These are phyloP conservation scores for Phoenix dactylifera DNA, from an alignment of 176 grass and related monocot genomes.

Conservation along the genomic window DNA sequence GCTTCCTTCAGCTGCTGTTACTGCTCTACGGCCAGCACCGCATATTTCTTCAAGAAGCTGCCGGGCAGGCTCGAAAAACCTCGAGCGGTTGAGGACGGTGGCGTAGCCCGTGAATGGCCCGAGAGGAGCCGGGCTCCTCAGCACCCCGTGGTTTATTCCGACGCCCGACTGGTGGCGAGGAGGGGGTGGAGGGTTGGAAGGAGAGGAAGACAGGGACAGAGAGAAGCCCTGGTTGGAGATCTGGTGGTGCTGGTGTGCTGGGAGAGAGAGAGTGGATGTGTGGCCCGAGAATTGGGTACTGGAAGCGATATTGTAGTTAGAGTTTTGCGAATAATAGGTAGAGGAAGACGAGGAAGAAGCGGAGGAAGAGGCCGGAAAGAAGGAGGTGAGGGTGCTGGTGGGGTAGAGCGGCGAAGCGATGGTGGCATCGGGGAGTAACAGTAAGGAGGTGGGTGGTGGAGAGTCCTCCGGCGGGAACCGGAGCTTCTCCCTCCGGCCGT, in stretches of 20 bases:
- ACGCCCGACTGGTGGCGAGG: neutral
- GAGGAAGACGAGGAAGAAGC: neutral
- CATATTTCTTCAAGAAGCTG: no score
- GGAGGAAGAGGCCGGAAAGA: neutral
- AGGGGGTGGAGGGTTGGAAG: neutral
- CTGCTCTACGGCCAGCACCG: no score
- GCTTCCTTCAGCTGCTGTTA: no score
- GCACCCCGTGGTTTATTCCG: no score
- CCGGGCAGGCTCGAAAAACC: no score
- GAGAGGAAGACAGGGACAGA: constrained; percentile 26
- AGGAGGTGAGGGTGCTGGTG: neutral
- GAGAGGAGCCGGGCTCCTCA: no score
- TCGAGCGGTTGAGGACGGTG: no score
- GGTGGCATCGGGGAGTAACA: constrained; percentile 11
- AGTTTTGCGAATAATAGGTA: neutral
- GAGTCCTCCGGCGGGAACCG: constrained; percentile 59
- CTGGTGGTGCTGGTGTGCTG: neutral
- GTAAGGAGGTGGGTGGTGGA: constrained; percentile 10
- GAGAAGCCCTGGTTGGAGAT: constrained; percentile 18
- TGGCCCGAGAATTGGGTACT: neutral
- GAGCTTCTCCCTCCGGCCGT: constrained; percentile 96
- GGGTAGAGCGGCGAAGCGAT: neutral
- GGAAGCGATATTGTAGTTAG: neutral
- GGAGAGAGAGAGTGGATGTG: neutral
- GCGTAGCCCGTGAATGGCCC: no score